Conservation (phyloP, 805 yeast species). For the Myxozyma kluyveri region DNA sequence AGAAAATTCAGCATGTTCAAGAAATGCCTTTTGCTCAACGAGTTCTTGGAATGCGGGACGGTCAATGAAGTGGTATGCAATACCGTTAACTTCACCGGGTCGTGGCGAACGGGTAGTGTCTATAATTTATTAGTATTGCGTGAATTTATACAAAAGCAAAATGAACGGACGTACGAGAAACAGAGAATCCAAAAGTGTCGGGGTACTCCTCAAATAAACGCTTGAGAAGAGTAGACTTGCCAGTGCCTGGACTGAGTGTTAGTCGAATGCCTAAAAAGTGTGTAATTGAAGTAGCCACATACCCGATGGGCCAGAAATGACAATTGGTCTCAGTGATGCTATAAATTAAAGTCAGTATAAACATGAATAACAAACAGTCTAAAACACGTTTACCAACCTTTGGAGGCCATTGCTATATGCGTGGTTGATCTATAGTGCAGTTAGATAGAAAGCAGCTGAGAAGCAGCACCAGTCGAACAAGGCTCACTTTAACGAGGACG, state of each 20-base stretch:
- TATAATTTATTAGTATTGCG: constrained; percentile 13
- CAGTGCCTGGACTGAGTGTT: constrained; percentile 52
- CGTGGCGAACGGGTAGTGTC: constrained; percentile 91
- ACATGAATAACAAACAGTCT: background rate
- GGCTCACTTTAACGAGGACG: no score
- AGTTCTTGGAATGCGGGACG: constrained; percentile 76
- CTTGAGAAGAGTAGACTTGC: constrained; percentile 91
- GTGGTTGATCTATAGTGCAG: no score
- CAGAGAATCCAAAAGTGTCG: constrained; percentile 85
- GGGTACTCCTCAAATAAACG: constrained; percentile 89
- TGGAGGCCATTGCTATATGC: no score
- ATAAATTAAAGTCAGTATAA: background rate
- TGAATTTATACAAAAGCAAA: background rate
- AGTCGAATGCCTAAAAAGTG: background rate
- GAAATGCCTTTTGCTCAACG: constrained; percentile 72
- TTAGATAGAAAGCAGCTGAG: no score
- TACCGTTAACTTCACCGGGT: constrained; percentile 84
- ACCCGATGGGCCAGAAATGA: constrained; percentile 94
- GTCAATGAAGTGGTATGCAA: constrained; percentile 81
- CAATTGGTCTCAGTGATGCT: constrained; percentile 57
- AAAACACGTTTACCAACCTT: no score
- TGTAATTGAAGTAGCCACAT: background rate
- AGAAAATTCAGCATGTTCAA: constrained; percentile 97
- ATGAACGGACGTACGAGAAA: constrained; percentile 52
- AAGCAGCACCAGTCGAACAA: no score